Percentiles rank a stretch among this genome's conserved stretches.
These are phyloP conservation scores for Alternaria ventricosa DNA, from an alignment of 2,329 filamentous ascomycete species.

Conservation along the genomic window DNA sequence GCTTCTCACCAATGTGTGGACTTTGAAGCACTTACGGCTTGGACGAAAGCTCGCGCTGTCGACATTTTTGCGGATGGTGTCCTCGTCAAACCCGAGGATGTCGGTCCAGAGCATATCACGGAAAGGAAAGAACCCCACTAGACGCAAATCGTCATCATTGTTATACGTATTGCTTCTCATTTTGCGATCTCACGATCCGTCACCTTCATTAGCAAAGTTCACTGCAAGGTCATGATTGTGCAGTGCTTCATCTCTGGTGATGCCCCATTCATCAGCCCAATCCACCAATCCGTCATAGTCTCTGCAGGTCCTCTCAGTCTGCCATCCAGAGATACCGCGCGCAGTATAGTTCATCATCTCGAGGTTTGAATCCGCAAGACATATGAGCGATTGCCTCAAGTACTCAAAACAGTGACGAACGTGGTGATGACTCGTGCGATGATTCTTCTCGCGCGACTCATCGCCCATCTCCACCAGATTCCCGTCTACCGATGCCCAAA, in stretches of 20 bases:
- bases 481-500: neutral
- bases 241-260: neutral
- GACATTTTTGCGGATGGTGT: too few relatives aligned
- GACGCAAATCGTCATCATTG: too few relatives aligned
- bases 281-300: neutral
- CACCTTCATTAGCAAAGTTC: neutral
- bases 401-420: neutral
- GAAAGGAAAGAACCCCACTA: too few relatives aligned
- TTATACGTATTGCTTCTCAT: too few relatives aligned
- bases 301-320: neutral
- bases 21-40: too few relatives aligned
- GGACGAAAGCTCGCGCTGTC: too few relatives aligned
- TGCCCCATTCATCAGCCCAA: neutral
- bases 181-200: too few relatives aligned
- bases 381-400: neutral
- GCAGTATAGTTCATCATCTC: slow-evolving; percentile 2
- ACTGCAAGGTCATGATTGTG: neutral
- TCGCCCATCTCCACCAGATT: neutral
- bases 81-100: too few relatives aligned
- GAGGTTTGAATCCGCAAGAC: neutral
- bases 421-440: neutral
- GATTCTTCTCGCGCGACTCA: neutral
- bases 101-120: too few relatives aligned
- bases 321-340: neutral
- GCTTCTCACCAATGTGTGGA: too few relatives aligned